These are phyloP conservation scores for Scutellaria galericulata DNA, from an alignment of 257 asterid species.

Conservation along the genomic window DNA sequence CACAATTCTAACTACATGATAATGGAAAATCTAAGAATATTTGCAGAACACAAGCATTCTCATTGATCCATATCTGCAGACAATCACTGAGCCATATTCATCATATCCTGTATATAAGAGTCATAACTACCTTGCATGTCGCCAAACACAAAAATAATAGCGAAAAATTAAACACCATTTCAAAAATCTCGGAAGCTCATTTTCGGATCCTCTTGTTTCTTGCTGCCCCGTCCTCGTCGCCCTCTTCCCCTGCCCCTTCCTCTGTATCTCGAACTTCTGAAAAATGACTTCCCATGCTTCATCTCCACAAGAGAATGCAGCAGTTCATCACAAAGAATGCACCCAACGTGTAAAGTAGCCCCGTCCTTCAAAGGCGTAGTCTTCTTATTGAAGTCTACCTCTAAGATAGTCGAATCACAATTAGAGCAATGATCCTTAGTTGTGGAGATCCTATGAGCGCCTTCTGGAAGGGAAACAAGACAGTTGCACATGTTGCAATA, in stretches of 20 bases:
- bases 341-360: slow-evolving; percentile 70
- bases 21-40: too few species aligned
- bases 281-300: slow-evolving; percentile 80
- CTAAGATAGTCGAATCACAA: slow-evolving; percentile 85
- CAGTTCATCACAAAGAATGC: slow-evolving; percentile 84
- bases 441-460: slow-evolving; percentile 83
- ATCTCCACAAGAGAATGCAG: slow-evolving; percentile 84
- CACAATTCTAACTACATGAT: too few species aligned
- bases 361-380: slow-evolving; percentile 85
- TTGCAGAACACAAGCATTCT: too few species aligned
- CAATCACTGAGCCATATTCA: too few species aligned
- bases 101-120: too few species aligned
- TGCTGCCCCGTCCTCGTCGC: slow-evolving; percentile 53
- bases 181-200: slow-evolving; percentile 92
- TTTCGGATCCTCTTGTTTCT: slow-evolving; percentile 74
- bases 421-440: slow-evolving; percentile 71
- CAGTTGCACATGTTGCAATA: slow-evolving; percentile 89
- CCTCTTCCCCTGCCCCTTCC: slow-evolving; percentile 80
- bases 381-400: slow-evolving; percentile 91
- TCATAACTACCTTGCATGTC: background rate
- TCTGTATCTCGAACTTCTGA: slow-evolving; percentile 39
- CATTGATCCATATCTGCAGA: too few species aligned
- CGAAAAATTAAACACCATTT: background rate
- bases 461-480: slow-evolving; percentile 82
- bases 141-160: background rate